Evolutionary conservation across 1,139 yeast genomes (phyloP).

Genomic region (Debaryomyces singareniensis): DNA sequence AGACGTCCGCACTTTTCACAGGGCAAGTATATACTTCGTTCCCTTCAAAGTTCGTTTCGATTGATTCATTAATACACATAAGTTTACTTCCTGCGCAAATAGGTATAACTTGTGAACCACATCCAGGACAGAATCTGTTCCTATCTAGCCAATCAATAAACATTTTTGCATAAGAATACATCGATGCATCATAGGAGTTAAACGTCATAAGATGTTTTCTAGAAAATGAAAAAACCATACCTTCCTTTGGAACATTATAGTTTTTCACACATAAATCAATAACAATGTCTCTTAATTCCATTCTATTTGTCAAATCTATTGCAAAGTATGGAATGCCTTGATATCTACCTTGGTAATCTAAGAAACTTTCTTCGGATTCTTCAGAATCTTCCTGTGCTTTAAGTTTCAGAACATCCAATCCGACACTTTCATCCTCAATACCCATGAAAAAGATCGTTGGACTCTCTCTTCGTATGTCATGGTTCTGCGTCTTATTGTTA

Average conservation of each 20-base stretch:
- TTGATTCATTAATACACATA: conserved; percentile 41
- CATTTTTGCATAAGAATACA: conserved; percentile 78
- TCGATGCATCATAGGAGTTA: conserved; percentile 47
- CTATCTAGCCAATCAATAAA: conserved; percentile 80
- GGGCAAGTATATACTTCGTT: conserved; percentile 35
- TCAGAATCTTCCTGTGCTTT: conserved; percentile 19
- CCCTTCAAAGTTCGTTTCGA: conserved; percentile 12
- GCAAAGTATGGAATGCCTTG: conserved; percentile 76
- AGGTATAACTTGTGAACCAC: conserved; percentile 67
- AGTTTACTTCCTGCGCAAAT: conserved; percentile 82
- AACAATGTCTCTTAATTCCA: conserved; percentile 18
- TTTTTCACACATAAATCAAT: conserved; percentile 12
- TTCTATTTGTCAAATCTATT: conserved; percentile 49
- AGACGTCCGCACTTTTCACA: conserved; percentile 46
- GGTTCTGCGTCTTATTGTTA: conserved; percentile 29
- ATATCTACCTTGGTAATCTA: conserved; percentile 45
- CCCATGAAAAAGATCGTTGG: conserved; percentile 63
- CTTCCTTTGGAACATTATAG: conserved; percentile 8
- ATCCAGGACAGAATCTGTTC: conserved; percentile 79
- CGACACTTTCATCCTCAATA: conserved; percentile 50
- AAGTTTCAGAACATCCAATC: conserved; percentile 23
- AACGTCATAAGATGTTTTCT: conserved; percentile 32
- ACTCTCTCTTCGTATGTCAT: conserved; percentile 23
- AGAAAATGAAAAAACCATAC: conserved; percentile 25
- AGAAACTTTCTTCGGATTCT: conserved; percentile 21